Evolutionary conservation across 208 protist species (phyloP).

Genomic region (Leptomonas seymouri): DNA sequence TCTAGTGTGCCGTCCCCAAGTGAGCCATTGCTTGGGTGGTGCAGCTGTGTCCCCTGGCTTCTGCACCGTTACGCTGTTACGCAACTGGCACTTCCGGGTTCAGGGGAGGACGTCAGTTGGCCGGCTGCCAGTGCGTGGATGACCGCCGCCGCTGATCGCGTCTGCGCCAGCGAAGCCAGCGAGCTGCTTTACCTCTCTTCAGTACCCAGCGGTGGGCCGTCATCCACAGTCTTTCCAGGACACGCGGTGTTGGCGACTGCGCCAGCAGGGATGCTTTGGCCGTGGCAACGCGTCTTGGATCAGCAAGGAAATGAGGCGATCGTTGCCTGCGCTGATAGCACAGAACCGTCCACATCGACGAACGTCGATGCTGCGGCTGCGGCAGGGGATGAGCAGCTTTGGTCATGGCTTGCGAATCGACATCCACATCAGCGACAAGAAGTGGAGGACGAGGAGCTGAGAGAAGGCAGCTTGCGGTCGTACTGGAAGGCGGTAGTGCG

Average conservation of each 20-base stretch:
- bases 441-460: too few species aligned
- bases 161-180: conserved; percentile 27
- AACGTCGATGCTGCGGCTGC: neutral
- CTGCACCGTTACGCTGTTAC: conserved; percentile 22
- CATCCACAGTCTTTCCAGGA: neutral
- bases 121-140: conserved; percentile 31
- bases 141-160: conserved; percentile 34
- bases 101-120: conserved; percentile 3
- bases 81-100: neutral
- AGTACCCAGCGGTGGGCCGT: neutral
- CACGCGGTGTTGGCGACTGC: neutral
- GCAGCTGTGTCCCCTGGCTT: conserved; percentile 35
- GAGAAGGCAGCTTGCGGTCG: conserved; percentile 9
- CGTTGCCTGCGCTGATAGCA: neutral
- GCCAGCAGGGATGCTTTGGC: conserved; percentile 9
- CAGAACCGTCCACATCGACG: neutral
- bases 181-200: conserved; percentile 21
- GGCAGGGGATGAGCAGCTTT: neutral
- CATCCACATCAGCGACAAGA: neutral
- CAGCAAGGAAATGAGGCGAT: neutral
- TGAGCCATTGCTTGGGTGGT: conserved; percentile 7
- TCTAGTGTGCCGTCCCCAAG: neutral
- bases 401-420: neutral
- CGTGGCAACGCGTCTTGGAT: conserved; percentile 26
- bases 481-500: conserved; percentile 29